phyloP scores from a whole-genome alignment of 805 yeast species.

The Torulaspora delbrueckii region DNA sequence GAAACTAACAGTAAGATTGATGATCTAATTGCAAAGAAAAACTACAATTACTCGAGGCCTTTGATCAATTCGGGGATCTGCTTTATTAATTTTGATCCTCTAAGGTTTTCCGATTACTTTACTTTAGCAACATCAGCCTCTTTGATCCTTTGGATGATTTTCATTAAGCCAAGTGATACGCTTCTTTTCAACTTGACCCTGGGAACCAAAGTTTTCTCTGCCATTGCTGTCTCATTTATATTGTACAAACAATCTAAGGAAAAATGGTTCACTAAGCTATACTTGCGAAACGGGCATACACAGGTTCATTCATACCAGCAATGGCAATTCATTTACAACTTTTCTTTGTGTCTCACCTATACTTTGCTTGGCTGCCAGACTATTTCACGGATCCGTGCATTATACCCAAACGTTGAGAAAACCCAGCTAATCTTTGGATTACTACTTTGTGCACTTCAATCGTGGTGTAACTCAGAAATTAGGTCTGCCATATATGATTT shows the following conservation, averaged over 20 bases:
- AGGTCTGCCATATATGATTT: slow-evolving; percentile 69
- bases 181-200: slow-evolving; percentile 42
- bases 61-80: slow-evolving; percentile 44
- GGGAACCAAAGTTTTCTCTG: slow-evolving; percentile 46
- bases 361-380: slow-evolving; percentile 44
- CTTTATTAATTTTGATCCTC: slow-evolving; percentile 55
- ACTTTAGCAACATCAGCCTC: slow-evolving; percentile 46
- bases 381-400: slow-evolving; percentile 30
- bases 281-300: slow-evolving; percentile 59
- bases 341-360: slow-evolving; percentile 50
- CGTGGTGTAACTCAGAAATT: slow-evolving; percentile 66
- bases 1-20: slow-evolving; percentile 32
- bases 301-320: slow-evolving; percentile 62
- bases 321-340: slow-evolving; percentile 65
- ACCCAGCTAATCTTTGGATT: slow-evolving; percentile 53
- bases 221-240: slow-evolving; percentile 46
- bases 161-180: slow-evolving; percentile 23
- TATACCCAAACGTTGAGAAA: slow-evolving; percentile 20
- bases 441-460: slow-evolving; percentile 52
- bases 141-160: slow-evolving; percentile 32
- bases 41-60: slow-evolving; percentile 47
- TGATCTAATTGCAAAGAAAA: slow-evolving; percentile 36
- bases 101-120: slow-evolving; percentile 60
- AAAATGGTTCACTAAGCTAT: slow-evolving; percentile 60
- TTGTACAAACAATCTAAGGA: slow-evolving; percentile 54